Conservation (phyloP, 108 stramenopile species). For the Poteriospumella lacustris region DNA sequence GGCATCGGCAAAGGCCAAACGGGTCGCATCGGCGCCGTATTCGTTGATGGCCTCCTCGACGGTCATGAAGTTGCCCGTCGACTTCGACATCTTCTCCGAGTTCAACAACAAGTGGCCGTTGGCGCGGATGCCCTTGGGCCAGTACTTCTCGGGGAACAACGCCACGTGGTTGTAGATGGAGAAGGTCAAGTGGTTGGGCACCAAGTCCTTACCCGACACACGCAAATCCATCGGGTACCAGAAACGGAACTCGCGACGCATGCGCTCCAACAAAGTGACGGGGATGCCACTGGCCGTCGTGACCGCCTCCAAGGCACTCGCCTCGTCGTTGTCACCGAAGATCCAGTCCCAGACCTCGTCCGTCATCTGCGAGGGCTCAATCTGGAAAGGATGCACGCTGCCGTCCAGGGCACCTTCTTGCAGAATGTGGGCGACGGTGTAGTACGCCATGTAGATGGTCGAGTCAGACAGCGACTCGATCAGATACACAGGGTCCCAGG, state of each 20-base stretch:
- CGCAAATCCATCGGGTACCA: conserved; percentile 98
- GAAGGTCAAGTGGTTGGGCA: conserved; percentile 97
- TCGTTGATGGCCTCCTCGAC: conserved; percentile 78
- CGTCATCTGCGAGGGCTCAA: conserved; percentile 72
- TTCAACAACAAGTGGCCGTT: conserved; percentile 89
- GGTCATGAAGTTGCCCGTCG: conserved; percentile 94
- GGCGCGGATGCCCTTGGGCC: conserved; percentile 87
- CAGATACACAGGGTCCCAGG: conserved; percentile 93
- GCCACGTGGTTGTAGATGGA: conserved; percentile 95
- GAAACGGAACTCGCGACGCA: conserved; percentile 79
- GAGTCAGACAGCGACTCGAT: conserved; percentile 94
- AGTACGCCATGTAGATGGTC: conserved; percentile 99
- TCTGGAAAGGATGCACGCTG: conserved; percentile 64
- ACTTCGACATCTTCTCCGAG: conserved; percentile 95
- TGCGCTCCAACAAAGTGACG: conserved; percentile 63
- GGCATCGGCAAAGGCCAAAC: conserved; percentile 89
- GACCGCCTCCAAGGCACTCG: conserved; percentile 65
- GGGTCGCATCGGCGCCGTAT: conserved; percentile 54
- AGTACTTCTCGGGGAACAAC: conserved; percentile 83
- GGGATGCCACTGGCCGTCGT: conserved; percentile 57
- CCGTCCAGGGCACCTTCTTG: conserved; percentile 85
- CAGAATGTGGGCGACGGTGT: conserved; percentile 85
- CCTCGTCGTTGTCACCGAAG: no score
- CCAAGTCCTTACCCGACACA: conserved; percentile 91
- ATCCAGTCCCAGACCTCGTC: conserved; percentile 89